These are phyloP conservation scores for Orbilia blumenaviensis DNA, from an alignment of 2,329 filamentous ascomycete species.

Conservation along the genomic window DNA sequence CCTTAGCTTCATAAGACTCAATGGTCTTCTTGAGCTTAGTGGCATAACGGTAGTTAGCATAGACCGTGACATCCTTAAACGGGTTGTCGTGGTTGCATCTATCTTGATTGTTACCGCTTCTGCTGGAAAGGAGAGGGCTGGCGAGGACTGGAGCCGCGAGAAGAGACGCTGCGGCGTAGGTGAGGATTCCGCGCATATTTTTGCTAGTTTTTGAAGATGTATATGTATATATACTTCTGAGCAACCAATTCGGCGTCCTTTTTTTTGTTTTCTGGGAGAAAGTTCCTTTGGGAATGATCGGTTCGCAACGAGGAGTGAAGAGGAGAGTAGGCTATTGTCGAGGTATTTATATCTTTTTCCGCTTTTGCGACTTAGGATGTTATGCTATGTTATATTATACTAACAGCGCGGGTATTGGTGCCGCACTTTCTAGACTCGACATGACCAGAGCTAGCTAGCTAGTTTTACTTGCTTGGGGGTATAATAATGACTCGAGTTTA, in stretches of 20 bases:
- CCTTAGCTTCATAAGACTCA: conserved; percentile 60
- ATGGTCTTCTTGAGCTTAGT: conserved; percentile 62
- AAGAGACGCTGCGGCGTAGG: conserved; percentile 22
- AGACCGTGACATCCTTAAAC: conserved; percentile 65
- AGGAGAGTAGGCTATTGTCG: not conserved
- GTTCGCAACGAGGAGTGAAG: not conserved
- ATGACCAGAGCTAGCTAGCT: no score
- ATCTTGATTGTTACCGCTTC: conserved; percentile 39
- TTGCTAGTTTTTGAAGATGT: conserved; percentile 1
- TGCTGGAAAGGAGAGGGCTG: conserved; percentile 24
- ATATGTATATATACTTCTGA: not conserved
- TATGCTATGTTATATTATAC: no score
- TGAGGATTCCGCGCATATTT: conserved; percentile 33
- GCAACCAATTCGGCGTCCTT: not conserved
- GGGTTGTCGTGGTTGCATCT: conserved; percentile 60
- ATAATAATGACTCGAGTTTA: not conserved
- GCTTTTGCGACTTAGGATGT: no score
- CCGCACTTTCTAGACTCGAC: no score
- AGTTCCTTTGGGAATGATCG: not conserved
- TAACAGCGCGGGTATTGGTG: no score
- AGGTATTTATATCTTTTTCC: conserved; percentile 25
- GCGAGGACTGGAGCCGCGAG: conserved; percentile 11
- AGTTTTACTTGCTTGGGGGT: no score
- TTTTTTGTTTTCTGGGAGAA: not conserved
- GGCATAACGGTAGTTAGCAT: conserved; percentile 64